Conservation (phyloP, 345 rosid genomes). For the Salix arbutifolia region DNA sequence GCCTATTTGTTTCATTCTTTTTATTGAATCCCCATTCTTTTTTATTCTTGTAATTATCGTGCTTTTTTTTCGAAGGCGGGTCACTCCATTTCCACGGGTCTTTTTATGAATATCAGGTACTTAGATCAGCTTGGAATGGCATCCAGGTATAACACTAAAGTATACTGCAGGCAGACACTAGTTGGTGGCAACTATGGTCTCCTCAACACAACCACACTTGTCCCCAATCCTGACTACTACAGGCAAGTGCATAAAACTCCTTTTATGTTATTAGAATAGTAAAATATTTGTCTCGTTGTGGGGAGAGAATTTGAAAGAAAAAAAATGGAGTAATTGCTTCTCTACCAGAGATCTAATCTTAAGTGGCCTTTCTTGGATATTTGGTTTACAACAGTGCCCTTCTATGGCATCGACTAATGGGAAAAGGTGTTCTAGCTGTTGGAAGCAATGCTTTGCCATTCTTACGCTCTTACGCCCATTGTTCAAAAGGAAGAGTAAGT, state of each 20-base stretch:
- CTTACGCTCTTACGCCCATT: slow-evolving; percentile 83
- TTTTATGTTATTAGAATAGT: background rate
- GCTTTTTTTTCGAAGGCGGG: background rate
- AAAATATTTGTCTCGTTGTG: background rate
- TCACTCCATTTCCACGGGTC: background rate
- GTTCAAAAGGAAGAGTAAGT: slow-evolving; percentile 91
- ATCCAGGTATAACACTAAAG: slow-evolving; percentile 81
- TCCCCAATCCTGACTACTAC: slow-evolving; percentile 93
- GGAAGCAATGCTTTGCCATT: slow-evolving; percentile 46
- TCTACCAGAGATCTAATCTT: slow-evolving; percentile 10
- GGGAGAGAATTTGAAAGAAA: background rate
- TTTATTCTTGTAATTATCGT: background rate
- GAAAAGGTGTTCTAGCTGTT: slow-evolving; percentile 62
- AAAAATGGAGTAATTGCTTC: background rate
- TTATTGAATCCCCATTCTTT: background rate
- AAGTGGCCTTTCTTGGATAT: slow-evolving; percentile 12
- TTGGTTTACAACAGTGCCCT: slow-evolving; percentile 56
- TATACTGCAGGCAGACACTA: slow-evolving; percentile 93
- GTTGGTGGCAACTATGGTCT: slow-evolving; percentile 91
- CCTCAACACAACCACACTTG: slow-evolving; percentile 57
- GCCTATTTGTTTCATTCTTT: background rate
- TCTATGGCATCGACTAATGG: slow-evolving; percentile 96
- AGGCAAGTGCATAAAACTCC: slow-evolving; percentile 45
- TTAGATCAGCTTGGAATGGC: slow-evolving; percentile 98
- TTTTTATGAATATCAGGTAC: slow-evolving; percentile 51